Base-by-base conservation (phyloP, 345 rosid species). In the Euphorbia peplus region DNA sequence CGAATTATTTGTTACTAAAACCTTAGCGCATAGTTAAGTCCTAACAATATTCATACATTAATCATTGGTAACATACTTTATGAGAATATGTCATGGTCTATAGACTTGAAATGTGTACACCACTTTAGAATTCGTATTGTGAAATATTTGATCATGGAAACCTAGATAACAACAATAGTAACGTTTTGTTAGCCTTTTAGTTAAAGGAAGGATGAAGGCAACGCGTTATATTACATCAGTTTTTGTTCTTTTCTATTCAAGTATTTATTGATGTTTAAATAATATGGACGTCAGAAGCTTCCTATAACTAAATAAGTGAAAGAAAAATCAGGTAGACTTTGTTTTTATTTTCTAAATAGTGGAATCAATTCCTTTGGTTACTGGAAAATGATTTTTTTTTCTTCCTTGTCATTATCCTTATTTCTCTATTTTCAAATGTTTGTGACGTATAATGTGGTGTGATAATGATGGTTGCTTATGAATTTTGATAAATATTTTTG, bases 111-210 rank as follows among this genome's bases (percentile, higher is more conserved):
- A n/a, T n/a, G n/a, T n/a, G n/a, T n/a, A n/a, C n/a, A n/a, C n/a
- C n/a, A n/a, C n/a, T n/a, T n/a, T n/a, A n/a, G n/a, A n/a, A n/a
- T n/a, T n/a, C n/a, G n/a, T n/a, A n/a, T n/a, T n/a, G n/a, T n/a
- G n/a, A n/a, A n/a, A n/a, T n/a, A n/a, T n/a, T n/a, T n/a, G n/a
- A n/a, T n/a, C n/a, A n/a, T n/a, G n/a, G n/a, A n/a, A n/a, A n/a
- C n/a, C n/a, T n/a, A n/a, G n/a, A n/a, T n/a, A n/a, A n/a, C n/a
- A n/a, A n/a, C n/a, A n/a, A n/a, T n/a, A n/a, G n/a, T n/a, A n/a
- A n/a, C n/a, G n/a, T n/a, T n/a, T n/a, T n/a, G n/a, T n/a, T 64
- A 10, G 68, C 16, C n/a, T 64, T 64, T 50, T 29, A 4, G 29
- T 24, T 30, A 39, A 39, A 58, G 62, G 37, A 30, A 56, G 16